Evolutionary conservation across 192 early-diverging fungal species (phyloP).

Genomic region (Coemansia furcata): DNA sequence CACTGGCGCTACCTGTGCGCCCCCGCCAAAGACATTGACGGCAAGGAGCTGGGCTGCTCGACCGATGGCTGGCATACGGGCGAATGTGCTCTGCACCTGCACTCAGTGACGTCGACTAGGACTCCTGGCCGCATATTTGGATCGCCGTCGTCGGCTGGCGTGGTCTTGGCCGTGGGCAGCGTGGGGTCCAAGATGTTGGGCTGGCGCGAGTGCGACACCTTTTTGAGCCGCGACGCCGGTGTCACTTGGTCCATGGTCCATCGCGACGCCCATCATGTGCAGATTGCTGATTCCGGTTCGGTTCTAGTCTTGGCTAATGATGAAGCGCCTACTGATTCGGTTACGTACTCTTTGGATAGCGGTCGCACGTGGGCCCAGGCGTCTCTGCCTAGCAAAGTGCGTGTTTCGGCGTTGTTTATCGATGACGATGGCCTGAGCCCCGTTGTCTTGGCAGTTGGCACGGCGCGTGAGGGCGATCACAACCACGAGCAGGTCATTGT

Average conservation of each 20-base stretch:
- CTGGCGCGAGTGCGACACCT: constrained; percentile 81
- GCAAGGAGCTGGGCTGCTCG: constrained; percentile 59
- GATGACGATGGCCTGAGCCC: constrained; percentile 79
- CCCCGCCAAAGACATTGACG: constrained; percentile 60
- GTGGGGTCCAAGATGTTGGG: constrained; percentile 70
- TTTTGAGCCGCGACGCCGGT: constrained; percentile 83
- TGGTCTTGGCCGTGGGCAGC: constrained; percentile 88
- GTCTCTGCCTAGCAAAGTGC: constrained; percentile 53
- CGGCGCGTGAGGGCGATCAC: constrained; percentile 18
- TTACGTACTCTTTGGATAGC: constrained; percentile 76
- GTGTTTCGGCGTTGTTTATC: constrained; percentile 65
- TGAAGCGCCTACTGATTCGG: constrained; percentile 48
- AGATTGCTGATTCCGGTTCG: constrained; percentile 79
- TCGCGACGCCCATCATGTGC: constrained; percentile 78
- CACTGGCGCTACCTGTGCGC: constrained; percentile 71
- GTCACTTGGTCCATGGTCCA: constrained; percentile 66
- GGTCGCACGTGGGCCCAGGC: constrained; percentile 68
- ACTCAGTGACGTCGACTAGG: constrained; percentile 71
- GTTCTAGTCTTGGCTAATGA: constrained; percentile 73
- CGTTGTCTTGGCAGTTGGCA: constrained; percentile 65
- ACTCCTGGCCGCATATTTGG: constrained; percentile 75
- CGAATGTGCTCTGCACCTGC: constrained; percentile 81
- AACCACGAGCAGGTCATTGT: constrained; percentile 51
- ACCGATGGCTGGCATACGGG: constrained; percentile 37
- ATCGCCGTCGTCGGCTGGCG: constrained; percentile 69